Conservation (phyloP, 495 filamentous ascomycete species). For the Lichina pygmaea region DNA sequence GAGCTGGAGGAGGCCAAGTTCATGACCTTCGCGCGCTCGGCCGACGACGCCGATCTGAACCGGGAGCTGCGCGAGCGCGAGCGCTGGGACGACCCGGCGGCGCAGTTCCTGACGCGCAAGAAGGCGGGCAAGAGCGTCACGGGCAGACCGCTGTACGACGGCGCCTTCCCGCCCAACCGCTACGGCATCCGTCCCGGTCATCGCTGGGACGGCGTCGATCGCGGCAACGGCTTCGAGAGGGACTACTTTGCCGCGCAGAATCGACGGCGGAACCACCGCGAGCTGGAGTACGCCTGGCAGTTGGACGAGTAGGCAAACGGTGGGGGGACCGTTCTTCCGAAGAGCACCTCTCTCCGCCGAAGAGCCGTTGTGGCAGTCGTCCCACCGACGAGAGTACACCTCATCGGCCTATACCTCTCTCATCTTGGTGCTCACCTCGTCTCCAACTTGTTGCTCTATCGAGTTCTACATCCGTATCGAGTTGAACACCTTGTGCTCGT, state of each 20-base stretch:
- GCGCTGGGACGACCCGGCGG: slow-evolving; percentile 88
- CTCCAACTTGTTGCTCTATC: too few relatives aligned
- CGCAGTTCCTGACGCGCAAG: slow-evolving; percentile 38
- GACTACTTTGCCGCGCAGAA: slow-evolving; percentile 81
- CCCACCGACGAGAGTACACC: too few relatives aligned
- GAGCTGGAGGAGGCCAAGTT: slow-evolving; percentile 48
- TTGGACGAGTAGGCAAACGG: slow-evolving; percentile 42
- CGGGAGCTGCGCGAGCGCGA: slow-evolving; percentile 44
- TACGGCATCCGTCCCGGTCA: slow-evolving; percentile 85
- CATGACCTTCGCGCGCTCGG: slow-evolving; percentile 51
- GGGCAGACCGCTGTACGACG: slow-evolving; percentile 54
- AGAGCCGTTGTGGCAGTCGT: too few relatives aligned
- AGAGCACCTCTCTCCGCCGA: background rate
- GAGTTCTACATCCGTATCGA: too few relatives aligned
- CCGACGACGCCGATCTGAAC: slow-evolving; percentile 67
- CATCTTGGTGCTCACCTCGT: too few relatives aligned
- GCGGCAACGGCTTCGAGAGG: slow-evolving; percentile 80
- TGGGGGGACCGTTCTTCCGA: background rate
- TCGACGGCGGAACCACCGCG: slow-evolving; percentile 37
- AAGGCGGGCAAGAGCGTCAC: slow-evolving; percentile 20
- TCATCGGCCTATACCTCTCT: too few relatives aligned
- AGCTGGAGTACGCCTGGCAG: slow-evolving; percentile 82
- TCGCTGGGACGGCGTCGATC: slow-evolving; percentile 93
- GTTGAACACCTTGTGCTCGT: too few relatives aligned
- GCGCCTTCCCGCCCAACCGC: slow-evolving; percentile 61